A percentile compares a stretch with the other conserved stretches of the same genome.
Conservation (phyloP, 352 stramenopile species). For the Globisporangium emineosum region DNA sequence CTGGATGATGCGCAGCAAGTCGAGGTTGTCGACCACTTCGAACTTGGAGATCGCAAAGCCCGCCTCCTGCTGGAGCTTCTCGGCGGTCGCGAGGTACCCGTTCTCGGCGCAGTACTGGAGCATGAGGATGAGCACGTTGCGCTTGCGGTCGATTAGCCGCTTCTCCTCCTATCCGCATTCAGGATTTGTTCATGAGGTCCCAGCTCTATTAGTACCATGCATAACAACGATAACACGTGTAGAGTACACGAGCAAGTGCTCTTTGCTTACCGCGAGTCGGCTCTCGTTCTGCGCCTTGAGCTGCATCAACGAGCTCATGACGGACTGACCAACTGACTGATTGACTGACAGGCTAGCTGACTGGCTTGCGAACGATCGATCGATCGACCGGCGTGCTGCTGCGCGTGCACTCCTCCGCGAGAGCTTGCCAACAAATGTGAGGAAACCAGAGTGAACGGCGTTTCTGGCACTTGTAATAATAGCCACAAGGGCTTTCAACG, state of each 20-base stretch:
- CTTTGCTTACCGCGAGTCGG: slow-evolving; percentile 45
- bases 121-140: slow-evolving; percentile 85
- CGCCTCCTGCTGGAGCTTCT: slow-evolving; percentile 85
- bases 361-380: not conserved
- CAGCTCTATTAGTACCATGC: no score
- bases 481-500: no score
- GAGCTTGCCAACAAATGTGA: not conserved
- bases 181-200: no score
- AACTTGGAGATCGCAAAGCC: slow-evolving; percentile 86
- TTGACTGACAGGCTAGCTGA: not conserved
- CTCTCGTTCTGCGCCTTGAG: slow-evolving; percentile 84
- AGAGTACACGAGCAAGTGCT: not conserved
- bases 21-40: slow-evolving; percentile 91
- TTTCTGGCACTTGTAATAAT: no score
- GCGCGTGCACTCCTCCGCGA: not conserved
- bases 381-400: not conserved
- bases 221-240: no score
- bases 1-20: slow-evolving; percentile 83
- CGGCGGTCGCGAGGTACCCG: slow-evolving; percentile 81
- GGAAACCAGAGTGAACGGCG: no score
- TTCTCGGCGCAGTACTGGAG: slow-evolving; percentile 85
- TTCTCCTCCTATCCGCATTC: slow-evolving; percentile 71
- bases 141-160: slow-evolving; percentile 75
- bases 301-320: slow-evolving; percentile 82
- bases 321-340: not conserved